Evolutionary conservation across 495 filamentous ascomycete genomes (phyloP).

Genomic region (Parathielavia hyrcaniae): DNA sequence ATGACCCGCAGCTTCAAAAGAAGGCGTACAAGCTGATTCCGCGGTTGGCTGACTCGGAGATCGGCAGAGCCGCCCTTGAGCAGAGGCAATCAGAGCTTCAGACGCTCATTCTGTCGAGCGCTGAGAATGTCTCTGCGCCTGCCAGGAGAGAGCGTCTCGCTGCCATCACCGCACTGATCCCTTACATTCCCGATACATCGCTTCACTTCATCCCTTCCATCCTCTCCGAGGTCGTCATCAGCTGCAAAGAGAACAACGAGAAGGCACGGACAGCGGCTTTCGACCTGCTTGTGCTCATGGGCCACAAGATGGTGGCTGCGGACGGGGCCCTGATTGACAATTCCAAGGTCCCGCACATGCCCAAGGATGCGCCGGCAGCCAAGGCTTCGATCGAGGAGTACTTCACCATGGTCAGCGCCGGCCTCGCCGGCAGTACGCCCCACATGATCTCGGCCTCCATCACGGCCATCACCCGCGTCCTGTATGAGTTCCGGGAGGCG

Average conservation of each 20-base stretch:
- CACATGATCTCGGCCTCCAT: slow-evolving; percentile 95
- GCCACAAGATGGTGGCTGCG: slow-evolving; percentile 61
- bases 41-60: slow-evolving; percentile 71
- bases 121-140: slow-evolving; percentile 76
- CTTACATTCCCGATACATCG: slow-evolving; percentile 63
- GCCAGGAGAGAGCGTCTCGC: slow-evolving; percentile 76
- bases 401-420: slow-evolving; percentile 96
- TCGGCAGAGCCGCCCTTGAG: slow-evolving; percentile 61
- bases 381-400: slow-evolving; percentile 83
- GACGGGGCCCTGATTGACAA: slow-evolving; percentile 72
- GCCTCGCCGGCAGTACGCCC: slow-evolving; percentile 80
- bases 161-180: slow-evolving; percentile 71
- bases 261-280: slow-evolving; percentile 83
- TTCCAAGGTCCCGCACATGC: slow-evolving; percentile 78
- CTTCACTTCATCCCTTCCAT: slow-evolving; percentile 90
- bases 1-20: slow-evolving; percentile 95
- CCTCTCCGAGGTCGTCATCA: slow-evolving; percentile 86
- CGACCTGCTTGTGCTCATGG: slow-evolving; percentile 83
- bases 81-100: slow-evolving; percentile 72
- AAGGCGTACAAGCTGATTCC: slow-evolving; percentile 98
- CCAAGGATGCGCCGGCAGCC: slow-evolving; percentile 66
- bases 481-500: slow-evolving; percentile 75
- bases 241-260: slow-evolving; percentile 95
- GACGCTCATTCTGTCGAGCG: slow-evolving; percentile 63
- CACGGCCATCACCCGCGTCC: slow-evolving; percentile 80